Conservation (phyloP, 345 rosid genomes). For the Salix udensis region DNA sequence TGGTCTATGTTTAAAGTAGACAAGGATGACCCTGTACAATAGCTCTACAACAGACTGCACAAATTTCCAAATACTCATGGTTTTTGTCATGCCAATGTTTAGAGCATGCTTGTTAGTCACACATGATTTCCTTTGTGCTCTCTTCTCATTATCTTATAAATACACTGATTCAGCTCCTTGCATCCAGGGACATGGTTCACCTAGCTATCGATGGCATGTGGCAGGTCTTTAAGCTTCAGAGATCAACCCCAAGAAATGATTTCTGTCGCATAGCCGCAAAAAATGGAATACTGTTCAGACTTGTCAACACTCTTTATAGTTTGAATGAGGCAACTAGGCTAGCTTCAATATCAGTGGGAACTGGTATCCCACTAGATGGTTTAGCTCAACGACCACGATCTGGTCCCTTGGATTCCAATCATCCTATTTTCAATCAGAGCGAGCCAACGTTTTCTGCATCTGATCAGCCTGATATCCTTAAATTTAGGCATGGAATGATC, state of each 20-base stretch:
- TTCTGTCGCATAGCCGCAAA: constrained; percentile 95
- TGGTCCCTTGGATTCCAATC: constrained; percentile 67
- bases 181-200: constrained; percentile 98
- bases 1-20: not conserved
- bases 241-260: constrained; percentile 90
- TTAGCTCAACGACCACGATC: constrained; percentile 58
- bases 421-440: constrained; percentile 57
- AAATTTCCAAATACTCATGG: not conserved
- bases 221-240: constrained; percentile 96
- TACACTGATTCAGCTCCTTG: constrained; percentile 31
- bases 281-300: constrained; percentile 77
- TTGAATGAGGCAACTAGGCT: constrained; percentile 90
- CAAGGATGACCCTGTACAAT: not conserved
- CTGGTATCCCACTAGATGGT: constrained; percentile 56
- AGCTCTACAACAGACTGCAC: not conserved
- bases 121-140: not conserved
- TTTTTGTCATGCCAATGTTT: not conserved
- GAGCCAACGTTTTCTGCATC: constrained; percentile 43
- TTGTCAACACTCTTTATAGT: constrained; percentile 91
- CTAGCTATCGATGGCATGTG: constrained; percentile 99
- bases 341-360: constrained; percentile 64
- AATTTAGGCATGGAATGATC: constrained; percentile 52
- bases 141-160: not conserved
- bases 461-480: constrained; percentile 62
- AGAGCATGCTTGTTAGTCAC: not conserved